phyloP scores from a whole-genome alignment of 202 grass and related monocot species.

The Setaria viridis region DNA sequence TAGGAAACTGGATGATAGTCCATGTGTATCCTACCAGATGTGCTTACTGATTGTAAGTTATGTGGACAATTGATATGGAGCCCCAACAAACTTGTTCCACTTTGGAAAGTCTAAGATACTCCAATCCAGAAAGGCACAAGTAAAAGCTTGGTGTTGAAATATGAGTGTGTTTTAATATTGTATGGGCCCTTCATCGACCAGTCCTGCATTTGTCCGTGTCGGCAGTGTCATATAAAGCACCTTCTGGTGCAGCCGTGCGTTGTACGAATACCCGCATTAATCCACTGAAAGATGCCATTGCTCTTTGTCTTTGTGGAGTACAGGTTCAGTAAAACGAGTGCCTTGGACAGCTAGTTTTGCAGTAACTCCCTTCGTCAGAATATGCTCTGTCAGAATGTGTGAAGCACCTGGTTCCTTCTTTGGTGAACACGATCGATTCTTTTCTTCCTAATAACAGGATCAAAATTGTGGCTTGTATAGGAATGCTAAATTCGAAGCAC shows the following conservation, averaged over 20 bases:
- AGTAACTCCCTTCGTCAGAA: not conserved
- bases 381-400: not conserved
- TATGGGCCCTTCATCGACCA: not conserved
- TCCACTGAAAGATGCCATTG: not conserved
- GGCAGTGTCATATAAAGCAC: conserved; percentile 2
- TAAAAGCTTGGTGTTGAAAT: conserved; percentile 28
- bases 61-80: not conserved
- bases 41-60: not conserved
- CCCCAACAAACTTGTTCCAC: not conserved
- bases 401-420: not conserved
- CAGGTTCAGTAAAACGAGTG: conserved; percentile 3
- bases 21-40: not conserved
- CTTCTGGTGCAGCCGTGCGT: conserved; percentile 11
- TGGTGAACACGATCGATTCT: not conserved
- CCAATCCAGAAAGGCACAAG: not conserved
- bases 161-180: conserved; percentile 1
- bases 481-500: not conserved
- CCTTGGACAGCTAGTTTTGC: not conserved
- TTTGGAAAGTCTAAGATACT: not conserved
- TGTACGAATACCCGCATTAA: conserved; percentile 29
- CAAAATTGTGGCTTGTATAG: not conserved
- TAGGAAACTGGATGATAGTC: not conserved
- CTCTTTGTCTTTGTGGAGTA: not conserved
- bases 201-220: conserved; percentile 16
- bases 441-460: too few species aligned